Evolutionary conservation across 495 filamentous ascomycete species (phyloP).

Genomic region (Podospora pseudopauciseta): DNA sequence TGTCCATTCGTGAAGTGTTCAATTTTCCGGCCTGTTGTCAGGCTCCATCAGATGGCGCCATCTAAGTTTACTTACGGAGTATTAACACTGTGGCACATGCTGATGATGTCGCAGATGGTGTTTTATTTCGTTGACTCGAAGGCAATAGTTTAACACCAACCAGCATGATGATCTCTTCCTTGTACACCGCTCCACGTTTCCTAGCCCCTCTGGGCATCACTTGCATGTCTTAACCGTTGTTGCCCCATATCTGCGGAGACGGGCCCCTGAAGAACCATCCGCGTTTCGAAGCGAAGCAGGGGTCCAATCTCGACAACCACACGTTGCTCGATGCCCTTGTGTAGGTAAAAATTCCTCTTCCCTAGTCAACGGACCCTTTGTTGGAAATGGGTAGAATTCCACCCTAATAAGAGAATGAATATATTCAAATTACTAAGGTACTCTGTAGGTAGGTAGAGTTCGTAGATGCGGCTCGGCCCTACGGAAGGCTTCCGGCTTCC

Average conservation of each 20-base stretch:
- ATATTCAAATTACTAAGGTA: too few relatives aligned
- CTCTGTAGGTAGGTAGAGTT: too few relatives aligned
- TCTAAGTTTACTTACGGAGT: too few relatives aligned
- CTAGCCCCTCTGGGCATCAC: constrained; percentile 1
- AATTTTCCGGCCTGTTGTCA: background rate
- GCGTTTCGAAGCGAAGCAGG: background rate
- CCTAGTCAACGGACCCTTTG: too few relatives aligned
- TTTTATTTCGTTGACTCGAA: background rate
- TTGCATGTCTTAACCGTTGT: background rate
- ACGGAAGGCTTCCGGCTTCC: background rate
- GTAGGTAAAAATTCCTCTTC: too few relatives aligned
- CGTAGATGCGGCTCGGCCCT: background rate
- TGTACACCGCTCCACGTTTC: background rate
- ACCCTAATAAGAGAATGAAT: too few relatives aligned
- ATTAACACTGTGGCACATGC: too few relatives aligned
- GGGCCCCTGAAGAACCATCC: background rate
- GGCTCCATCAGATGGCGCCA: too few relatives aligned
- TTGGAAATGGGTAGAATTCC: too few relatives aligned
- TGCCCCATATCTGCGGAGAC: background rate
- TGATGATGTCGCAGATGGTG: background rate
- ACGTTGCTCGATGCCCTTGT: too few relatives aligned
- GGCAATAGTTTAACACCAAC: too few relatives aligned
- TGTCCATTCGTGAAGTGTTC: background rate
- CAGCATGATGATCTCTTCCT: too few relatives aligned
- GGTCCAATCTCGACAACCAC: background rate